These are phyloP conservation scores for Heracleum sosnowskyi DNA, from an alignment of 129 eudicot species.

Conservation along the genomic window DNA sequence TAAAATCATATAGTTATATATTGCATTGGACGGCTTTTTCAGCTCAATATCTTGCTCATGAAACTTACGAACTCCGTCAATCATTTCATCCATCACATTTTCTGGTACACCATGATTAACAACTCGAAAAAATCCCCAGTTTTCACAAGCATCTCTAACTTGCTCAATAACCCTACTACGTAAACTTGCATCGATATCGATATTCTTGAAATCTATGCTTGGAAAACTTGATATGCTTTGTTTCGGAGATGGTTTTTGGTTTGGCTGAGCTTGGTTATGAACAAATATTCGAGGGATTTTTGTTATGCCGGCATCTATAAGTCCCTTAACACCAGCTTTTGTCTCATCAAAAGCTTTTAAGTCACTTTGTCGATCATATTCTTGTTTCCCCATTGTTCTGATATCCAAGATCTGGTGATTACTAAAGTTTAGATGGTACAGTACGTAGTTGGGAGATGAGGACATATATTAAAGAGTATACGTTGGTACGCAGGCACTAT, in stretches of 20 bases:
- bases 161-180: slow-evolving; percentile 8
- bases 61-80: slow-evolving; percentile 16
- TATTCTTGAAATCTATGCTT: slow-evolving; percentile 22
- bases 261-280: slow-evolving; percentile 1
- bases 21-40: slow-evolving; percentile 12
- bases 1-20: too few relatives aligned
- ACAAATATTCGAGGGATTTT: slow-evolving; percentile 20
- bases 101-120: slow-evolving; percentile 38
- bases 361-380: slow-evolving; percentile 1
- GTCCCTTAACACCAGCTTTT: slow-evolving; percentile 17
- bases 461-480: too few relatives aligned
- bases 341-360: slow-evolving; percentile 6
- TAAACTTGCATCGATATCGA: background rate
- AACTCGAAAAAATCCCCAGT: slow-evolving; percentile 42
- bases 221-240: slow-evolving; percentile 14
- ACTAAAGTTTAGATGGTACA: background rate
- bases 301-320: slow-evolving; percentile 1
- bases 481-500: too few relatives aligned
- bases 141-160: slow-evolving; percentile 25
- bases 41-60: slow-evolving; percentile 19
- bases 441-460: background rate
- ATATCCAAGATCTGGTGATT: background rate
- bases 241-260: slow-evolving; percentile 9
- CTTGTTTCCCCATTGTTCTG: slow-evolving; percentile 1
- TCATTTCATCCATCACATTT: slow-evolving; percentile 23